Evolutionary conservation across 805 yeast genomes (phyloP).

Genomic region (Saturnispora dispora): DNA sequence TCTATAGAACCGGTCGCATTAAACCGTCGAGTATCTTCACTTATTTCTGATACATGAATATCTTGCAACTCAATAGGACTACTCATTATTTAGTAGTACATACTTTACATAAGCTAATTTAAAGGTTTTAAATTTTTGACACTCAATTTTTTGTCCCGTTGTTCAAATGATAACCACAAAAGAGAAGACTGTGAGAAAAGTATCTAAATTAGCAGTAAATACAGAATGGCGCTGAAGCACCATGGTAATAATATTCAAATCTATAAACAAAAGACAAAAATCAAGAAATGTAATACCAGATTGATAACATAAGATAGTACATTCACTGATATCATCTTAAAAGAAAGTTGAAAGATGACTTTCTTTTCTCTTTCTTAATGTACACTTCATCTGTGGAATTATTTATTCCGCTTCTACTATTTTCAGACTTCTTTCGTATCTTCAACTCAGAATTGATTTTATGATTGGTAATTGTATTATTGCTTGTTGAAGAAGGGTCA

Average conservation of each 20-base stretch:
- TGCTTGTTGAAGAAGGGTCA: not conserved
- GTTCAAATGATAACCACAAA: not conserved
- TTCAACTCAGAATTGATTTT: not conserved
- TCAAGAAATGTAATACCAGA: no score
- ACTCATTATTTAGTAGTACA: not conserved
- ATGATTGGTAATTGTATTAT: not conserved
- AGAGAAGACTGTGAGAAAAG: not conserved
- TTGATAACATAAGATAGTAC: not conserved
- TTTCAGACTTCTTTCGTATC: not conserved
- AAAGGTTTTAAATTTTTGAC: not conserved
- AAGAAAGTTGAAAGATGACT: slow-evolving; percentile 4
- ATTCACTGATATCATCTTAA: not conserved
- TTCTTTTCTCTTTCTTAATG: slow-evolving; percentile 3
- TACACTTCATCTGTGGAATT: not conserved
- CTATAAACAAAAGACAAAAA: not conserved
- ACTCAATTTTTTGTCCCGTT: not conserved
- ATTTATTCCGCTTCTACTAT: not conserved
- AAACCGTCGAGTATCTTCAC: not conserved
- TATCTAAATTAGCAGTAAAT: not conserved
- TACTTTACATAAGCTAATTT: not conserved
- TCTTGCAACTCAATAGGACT: not conserved
- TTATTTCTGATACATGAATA: not conserved
- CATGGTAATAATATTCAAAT: not conserved
- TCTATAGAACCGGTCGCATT: not conserved
- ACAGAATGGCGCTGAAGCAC: not conserved